These are phyloP conservation scores for Macrophomina phaseolina DNA, from an alignment of 2,329 filamentous ascomycete genomes.

Conservation along the genomic window DNA sequence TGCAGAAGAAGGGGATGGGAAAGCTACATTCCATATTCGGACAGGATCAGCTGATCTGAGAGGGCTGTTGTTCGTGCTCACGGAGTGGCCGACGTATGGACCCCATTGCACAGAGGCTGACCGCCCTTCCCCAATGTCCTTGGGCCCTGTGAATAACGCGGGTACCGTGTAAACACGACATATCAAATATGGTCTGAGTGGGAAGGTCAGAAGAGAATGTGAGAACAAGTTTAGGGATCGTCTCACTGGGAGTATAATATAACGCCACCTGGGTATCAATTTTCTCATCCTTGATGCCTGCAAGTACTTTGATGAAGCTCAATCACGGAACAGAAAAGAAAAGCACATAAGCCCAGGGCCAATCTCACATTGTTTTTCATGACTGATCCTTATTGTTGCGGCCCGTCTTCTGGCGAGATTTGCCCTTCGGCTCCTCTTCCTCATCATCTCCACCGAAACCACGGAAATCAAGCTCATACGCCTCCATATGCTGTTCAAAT, in stretches of 20 bases:
- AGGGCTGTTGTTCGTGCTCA: not conserved
- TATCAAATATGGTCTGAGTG: not conserved
- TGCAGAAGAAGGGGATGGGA: not conserved
- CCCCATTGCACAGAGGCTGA: conserved; percentile 6
- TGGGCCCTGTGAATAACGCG: not conserved
- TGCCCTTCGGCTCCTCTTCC: not conserved
- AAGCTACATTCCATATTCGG: too few relatives aligned
- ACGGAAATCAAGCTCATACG: not conserved
- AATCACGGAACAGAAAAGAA: not conserved
- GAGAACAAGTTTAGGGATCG: not conserved
- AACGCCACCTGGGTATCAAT: conserved; percentile 8
- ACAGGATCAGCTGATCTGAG: not conserved
- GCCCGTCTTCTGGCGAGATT: not conserved
- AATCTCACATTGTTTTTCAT: not conserved
- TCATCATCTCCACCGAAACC: not conserved
- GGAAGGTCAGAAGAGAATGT: not conserved
- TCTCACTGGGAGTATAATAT: not conserved
- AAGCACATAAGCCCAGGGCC: not conserved
- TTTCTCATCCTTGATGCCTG: not conserved
- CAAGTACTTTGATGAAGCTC: too few relatives aligned
- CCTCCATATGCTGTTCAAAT: not conserved
- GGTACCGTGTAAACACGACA: not conserved
- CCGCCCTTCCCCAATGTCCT: not conserved
- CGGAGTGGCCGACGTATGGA: not conserved
- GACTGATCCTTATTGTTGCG: not conserved